Evolutionary conservation across 352 stramenopile genomes (phyloP), one percentile per base, ranked within the genome.

Genomic region (Aphanomyces invadans): DNA sequence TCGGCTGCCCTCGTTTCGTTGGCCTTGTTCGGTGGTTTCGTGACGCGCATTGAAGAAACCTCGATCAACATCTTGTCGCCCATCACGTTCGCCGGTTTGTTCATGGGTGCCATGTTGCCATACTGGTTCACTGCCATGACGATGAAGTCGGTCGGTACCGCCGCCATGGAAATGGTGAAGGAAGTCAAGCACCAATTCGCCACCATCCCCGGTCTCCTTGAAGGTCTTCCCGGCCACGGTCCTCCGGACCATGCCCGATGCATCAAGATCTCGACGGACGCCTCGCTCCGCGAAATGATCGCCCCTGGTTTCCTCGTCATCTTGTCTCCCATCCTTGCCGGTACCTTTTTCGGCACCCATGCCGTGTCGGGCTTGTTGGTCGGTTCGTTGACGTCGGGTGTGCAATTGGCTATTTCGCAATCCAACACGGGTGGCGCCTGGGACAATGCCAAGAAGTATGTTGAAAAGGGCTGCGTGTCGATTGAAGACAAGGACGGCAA

Each of bases 381-480:
- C 23, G 97, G 97, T 70, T 80, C 90, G 31, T 77, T 99, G 65
- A 93, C 98, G 53, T 98, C 95, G 42, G 89, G 94, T 80, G 94
- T 99, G 36, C 96, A 99, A 85, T 86, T 99, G 59, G 97, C 97
- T 53, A 98, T 99, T 73, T 99, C 95, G 54, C 98, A 99, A 86
- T 98, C 95, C 69, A 99, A 99, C 90, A 98, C 96, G 66, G 97
- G 97, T 72, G 97, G 97, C 76, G 97, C 97, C 60, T 99, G 97
- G 97, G 97, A 99, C 74, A 99, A 99, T 76, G 96, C 97, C 57
- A 99, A 99, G 87, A 99, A 99, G 86, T 99, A 98, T 76, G 98
- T 99, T 57, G 97, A 99, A 83, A 98, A 97, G 84, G 92, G 89
- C 68, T 94, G 83, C 66, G 82, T 95, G 46, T 92, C 81, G 68